Conservation (phyloP, 2,329 filamentous ascomycete genomes). For the Lecanicillium sp. region DNA sequence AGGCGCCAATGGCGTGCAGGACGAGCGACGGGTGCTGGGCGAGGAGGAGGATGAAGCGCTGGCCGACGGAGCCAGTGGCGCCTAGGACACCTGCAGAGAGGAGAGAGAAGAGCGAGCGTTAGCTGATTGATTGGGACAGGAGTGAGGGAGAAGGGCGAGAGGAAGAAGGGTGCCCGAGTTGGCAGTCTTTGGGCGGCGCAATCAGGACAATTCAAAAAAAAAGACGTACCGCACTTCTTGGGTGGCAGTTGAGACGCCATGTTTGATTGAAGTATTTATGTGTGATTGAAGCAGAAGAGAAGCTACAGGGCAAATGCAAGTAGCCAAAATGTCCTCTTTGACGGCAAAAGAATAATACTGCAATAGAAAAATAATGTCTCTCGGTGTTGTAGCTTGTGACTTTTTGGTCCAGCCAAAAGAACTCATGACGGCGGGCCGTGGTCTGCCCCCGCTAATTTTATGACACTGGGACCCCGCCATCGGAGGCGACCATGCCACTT, state of each 20-base stretch:
- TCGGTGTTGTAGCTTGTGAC: no score
- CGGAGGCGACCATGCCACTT: constrained; percentile 15
- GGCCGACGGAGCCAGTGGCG: constrained; percentile 88
- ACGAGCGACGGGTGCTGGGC: constrained; percentile 80
- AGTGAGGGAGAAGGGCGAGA: neutral
- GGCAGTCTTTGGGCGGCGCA: no score
- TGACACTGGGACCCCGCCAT: constrained; percentile 20
- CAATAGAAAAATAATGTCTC: no score
- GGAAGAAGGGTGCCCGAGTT: neutral
- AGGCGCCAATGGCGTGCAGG: constrained; percentile 84
- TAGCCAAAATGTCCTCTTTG: no score
- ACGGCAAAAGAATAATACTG: no score
- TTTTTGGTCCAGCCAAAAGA: constrained; percentile 5
- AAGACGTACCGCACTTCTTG: constrained; percentile 50
- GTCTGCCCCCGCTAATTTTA: constrained; percentile 1
- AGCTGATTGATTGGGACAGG: neutral
- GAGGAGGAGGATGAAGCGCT: constrained; percentile 90
- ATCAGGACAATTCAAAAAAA: constrained; percentile 4
- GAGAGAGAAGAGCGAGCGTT: constrained; percentile 6
- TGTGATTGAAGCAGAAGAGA: no score
- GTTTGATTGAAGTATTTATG: constrained; percentile 3
- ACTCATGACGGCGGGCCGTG: neutral
- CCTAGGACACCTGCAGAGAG: constrained; percentile 69
- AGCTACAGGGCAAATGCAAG: no score
- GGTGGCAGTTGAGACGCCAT: constrained; percentile 39